Evolutionary conservation across 176 grass and related monocot genomes (phyloP).

Genomic region (Hordeum vulgare): DNA sequence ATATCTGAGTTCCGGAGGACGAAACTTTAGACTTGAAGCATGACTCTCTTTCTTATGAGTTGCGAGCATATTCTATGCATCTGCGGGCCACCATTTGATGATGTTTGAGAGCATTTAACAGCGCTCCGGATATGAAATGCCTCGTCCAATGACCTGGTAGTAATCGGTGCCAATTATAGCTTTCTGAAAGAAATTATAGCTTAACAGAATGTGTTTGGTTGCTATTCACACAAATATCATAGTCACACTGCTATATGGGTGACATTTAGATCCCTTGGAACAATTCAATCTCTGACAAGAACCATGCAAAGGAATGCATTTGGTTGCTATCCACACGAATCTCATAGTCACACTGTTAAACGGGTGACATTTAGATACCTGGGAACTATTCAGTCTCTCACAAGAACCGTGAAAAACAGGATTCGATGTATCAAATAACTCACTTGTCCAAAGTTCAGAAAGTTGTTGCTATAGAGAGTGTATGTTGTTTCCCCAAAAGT

Average conservation of each 20-base stretch:
- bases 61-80: neutral
- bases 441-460: conserved; percentile 97
- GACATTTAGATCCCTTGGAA: neutral
- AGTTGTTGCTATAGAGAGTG: conserved; percentile 82
- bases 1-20: neutral
- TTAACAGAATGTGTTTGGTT: neutral
- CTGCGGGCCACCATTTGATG: neutral
- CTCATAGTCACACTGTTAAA: neutral
- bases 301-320: neutral
- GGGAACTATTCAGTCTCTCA: neutral
- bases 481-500: conserved; percentile 74
- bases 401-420: neutral
- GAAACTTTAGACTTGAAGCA: neutral
- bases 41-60: neutral
- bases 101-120: neutral
- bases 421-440: conserved; percentile 14
- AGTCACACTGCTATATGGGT: neutral
- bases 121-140: neutral
- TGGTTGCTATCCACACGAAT: neutral
- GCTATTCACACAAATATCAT: neutral
- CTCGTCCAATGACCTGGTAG: neutral
- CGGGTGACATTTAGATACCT: neutral
- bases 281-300: neutral
- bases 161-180: neutral
- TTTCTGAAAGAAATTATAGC: neutral